These are phyloP conservation scores for Bromus sterilis DNA, from an alignment of 176 grass and related monocot species.

Conservation along the genomic window DNA sequence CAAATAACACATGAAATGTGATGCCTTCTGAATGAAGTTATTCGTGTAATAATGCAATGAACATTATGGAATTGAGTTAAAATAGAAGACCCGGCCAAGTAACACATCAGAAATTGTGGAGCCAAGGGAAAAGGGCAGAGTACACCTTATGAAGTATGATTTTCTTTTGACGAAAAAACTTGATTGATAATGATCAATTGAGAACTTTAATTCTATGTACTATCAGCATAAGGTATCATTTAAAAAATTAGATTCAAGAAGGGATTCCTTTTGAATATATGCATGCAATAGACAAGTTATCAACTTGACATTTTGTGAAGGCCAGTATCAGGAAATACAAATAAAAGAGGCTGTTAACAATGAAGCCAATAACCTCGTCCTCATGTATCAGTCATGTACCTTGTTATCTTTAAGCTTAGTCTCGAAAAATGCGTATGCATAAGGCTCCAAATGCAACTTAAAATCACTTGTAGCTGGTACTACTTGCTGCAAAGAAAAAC, in stretches of 20 bases:
- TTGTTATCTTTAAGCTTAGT: neutral
- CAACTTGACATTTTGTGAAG: neutral
- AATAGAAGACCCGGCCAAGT: neutral
- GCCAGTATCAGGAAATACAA: neutral
- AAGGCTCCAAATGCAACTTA: neutral
- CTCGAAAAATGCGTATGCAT: neutral
- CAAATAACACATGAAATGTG: neutral
- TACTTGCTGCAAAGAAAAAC: neutral
- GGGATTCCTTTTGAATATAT: neutral
- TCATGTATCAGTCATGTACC: neutral
- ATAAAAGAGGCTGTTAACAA: neutral
- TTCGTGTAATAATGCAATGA: neutral
- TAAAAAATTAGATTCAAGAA: neutral
- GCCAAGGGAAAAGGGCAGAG: neutral
- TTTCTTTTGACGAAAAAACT: neutral
- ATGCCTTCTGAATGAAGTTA: neutral
- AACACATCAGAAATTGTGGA: neutral
- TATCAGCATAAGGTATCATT: neutral
- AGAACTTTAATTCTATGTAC: no score
- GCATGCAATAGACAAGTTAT: neutral
- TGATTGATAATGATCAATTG: neutral
- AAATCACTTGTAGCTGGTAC: neutral
- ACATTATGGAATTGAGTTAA: neutral
- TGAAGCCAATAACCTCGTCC: neutral
- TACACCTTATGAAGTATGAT: neutral